Base-by-base conservation (phyloP, 768 basidiomycete species). In the Chalciporus piperatus region DNA sequence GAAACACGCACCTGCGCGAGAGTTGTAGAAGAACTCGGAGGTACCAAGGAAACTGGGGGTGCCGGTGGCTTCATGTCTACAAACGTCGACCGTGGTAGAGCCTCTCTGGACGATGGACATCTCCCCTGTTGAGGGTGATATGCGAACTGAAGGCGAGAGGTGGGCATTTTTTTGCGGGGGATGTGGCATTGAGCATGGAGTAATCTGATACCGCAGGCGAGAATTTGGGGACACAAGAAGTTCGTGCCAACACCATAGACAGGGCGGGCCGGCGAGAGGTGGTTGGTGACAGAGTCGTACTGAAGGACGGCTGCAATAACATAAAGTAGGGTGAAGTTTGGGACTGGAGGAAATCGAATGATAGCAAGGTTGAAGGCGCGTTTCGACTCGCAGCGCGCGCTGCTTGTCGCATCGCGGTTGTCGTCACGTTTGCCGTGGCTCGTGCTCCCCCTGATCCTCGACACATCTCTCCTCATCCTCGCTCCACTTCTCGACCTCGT, bases 341-440 rank as follows among this genome's bases (percentile, higher is more conserved):
- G 97, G 94, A 56, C 91, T 93, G 17, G 95, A 98, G 9, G 97
- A 98, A 69, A 99, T 98, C 30, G 97, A 99, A 72, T 96, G 98
- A 75, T 90, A 99, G 50, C 97, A 88, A 30, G 97, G 94, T 68
- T 98, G 96, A 17, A 99, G 81, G 57, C 97, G 92, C n/a, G n/a
- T n/a, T n/a, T n/a, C n/a, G n/a, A n/a, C n/a, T n/a, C n/a, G n/a
- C n/a, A n/a, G n/a, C n/a, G n/a, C n/a, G n/a, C n/a, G n/a, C n/a
- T n/a, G n/a, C n/a, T n/a, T n/a, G n/a, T n/a, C n/a, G n/a, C n/a
- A n/a, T n/a, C n/a, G n/a, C n/a, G n/a, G n/a, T n/a, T n/a, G n/a
- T n/a, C n/a, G n/a, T n/a, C n/a, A n/a, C n/a, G n/a, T n/a, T n/a
- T n/a, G n/a, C n/a, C n/a, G n/a, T n/a, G n/a, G n/a, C n/a, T n/a